These are phyloP conservation scores for Candida taoyuanica DNA, from an alignment of 805 yeast genomes.

Conservation along the genomic window DNA sequence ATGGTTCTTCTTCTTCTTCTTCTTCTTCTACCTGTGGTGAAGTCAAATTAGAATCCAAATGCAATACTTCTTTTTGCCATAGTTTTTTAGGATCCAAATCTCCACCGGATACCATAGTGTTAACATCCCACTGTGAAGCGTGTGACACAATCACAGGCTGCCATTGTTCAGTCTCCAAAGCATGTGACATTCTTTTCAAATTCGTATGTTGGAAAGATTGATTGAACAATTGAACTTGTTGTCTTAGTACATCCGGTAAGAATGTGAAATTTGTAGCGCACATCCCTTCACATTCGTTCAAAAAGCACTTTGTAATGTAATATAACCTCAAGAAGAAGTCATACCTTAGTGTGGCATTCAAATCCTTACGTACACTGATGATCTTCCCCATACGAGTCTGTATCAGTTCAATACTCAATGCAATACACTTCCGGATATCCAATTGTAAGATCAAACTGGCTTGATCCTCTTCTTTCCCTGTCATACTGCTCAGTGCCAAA, in stretches of 20 bases:
- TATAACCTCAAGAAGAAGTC: conserved; percentile 65
- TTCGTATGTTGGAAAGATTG: conserved; percentile 50
- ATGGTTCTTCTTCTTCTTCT: conserved; percentile 17
- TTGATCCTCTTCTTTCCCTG: conserved; percentile 28
- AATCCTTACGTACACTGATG: conserved; percentile 70
- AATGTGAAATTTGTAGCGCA: conserved; percentile 57
- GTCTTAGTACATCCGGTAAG: conserved; percentile 62
- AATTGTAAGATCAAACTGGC: conserved; percentile 46
- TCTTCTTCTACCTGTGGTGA: background rate
- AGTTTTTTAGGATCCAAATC: conserved; percentile 38
- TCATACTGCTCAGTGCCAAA: conserved; percentile 46
- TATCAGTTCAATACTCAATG: conserved; percentile 61
- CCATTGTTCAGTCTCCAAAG: conserved; percentile 74
- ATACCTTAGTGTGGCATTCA: conserved; percentile 52
- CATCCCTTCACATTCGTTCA: conserved; percentile 78
- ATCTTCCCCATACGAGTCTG: conserved; percentile 77
- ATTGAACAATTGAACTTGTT: conserved; percentile 59
- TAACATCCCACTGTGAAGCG: conserved; percentile 44
- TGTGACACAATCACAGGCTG: conserved; percentile 57
- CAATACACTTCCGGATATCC: conserved; percentile 63
- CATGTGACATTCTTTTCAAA: conserved; percentile 40
- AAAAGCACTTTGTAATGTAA: conserved; percentile 60
- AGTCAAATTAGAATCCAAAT: conserved; percentile 8
- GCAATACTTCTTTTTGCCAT: conserved; percentile 37
- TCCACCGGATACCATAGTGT: conserved; percentile 45